Evolutionary conservation across 1,284 basidiomycete genomes (phyloP).

Genomic region (Somion occarium): DNA sequence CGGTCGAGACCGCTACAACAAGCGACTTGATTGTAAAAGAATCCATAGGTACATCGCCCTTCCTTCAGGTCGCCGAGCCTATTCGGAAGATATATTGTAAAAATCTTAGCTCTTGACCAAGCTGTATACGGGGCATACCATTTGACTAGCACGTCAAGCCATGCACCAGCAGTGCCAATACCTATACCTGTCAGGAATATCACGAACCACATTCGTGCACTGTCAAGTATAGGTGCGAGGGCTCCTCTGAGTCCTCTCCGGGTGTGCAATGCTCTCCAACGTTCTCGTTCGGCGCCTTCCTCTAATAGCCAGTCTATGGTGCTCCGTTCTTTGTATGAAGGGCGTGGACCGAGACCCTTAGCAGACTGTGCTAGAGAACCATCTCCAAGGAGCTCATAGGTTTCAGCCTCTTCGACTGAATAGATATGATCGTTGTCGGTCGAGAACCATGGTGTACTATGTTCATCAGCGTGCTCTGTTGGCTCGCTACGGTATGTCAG

Average conservation of each 20-base stretch:
- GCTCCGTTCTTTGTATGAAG: conserved; percentile 46
- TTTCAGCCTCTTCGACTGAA: conserved; percentile 3
- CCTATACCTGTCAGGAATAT: conserved; percentile 63
- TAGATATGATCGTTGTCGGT: background rate
- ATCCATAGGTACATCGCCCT: conserved; percentile 64
- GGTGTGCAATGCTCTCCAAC: conserved; percentile 44
- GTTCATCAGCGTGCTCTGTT: no score
- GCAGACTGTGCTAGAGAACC: conserved; percentile 8
- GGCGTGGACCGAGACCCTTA: conserved; percentile 11
- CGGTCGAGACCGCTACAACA: conserved; percentile 75
- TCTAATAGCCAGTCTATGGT: conserved; percentile 72
- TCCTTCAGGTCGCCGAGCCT: conserved; percentile 70
- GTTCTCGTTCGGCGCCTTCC: conserved; percentile 57
- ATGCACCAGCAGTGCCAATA: conserved; percentile 66
- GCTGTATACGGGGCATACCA: conserved; percentile 44
- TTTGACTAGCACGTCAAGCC: conserved; percentile 70
- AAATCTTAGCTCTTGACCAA: background rate
- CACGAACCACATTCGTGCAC: conserved; percentile 62
- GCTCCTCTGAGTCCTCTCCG: conserved; percentile 53
- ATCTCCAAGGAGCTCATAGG: conserved; percentile 13
- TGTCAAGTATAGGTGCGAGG: conserved; percentile 50
- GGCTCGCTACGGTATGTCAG: no score
- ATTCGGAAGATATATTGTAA: background rate
- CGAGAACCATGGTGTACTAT: background rate
- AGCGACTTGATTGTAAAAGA: conserved; percentile 69